phyloP scores from a whole-genome alignment of 768 basidiomycete species.

The Rhizopogon vinicolor region DNA sequence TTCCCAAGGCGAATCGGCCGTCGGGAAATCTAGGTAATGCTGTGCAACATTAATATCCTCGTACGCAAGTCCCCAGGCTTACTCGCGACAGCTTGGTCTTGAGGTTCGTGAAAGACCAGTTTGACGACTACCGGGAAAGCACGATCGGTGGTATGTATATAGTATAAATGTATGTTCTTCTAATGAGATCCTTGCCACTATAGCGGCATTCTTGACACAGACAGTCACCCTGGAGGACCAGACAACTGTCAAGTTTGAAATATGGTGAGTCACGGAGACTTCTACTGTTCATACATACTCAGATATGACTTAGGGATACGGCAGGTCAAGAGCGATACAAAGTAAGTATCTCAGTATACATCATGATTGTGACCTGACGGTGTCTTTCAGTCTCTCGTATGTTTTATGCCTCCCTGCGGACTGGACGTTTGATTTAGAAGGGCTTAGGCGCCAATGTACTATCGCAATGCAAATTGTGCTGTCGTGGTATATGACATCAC shows the following conservation, averaged over 20 bases:
- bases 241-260: slow-evolving; percentile 95
- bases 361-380: slow-evolving; percentile 1
- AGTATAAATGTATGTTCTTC: background rate
- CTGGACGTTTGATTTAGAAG: slow-evolving; percentile 5
- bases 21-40: slow-evolving; percentile 88
- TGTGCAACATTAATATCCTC: background rate
- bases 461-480: slow-evolving; percentile 90
- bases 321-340: slow-evolving; percentile 96
- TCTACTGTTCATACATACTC: slow-evolving; percentile 3
- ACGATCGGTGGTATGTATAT: slow-evolving; percentile 76
- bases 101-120: slow-evolving; percentile 95
- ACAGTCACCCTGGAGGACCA: slow-evolving; percentile 88
- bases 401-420: slow-evolving; percentile 14
- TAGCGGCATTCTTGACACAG: slow-evolving; percentile 98
- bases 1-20: slow-evolving; percentile 85
- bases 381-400: slow-evolving; percentile 39
- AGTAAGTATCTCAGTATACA: slow-evolving; percentile 33
- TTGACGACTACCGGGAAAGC: slow-evolving; percentile 93
- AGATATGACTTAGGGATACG: slow-evolving; percentile 65
- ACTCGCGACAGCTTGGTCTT: slow-evolving; percentile 69
- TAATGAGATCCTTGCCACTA: slow-evolving; percentile 14
- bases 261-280: slow-evolving; percentile 58
- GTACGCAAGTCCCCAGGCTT: slow-evolving; percentile 19
- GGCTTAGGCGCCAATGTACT: slow-evolving; percentile 88
- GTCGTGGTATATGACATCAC: slow-evolving; percentile 98